Base-by-base conservation (phyloP, 2,329 filamentous ascomycete species). In the Trichoderma citrinoviride region DNA sequence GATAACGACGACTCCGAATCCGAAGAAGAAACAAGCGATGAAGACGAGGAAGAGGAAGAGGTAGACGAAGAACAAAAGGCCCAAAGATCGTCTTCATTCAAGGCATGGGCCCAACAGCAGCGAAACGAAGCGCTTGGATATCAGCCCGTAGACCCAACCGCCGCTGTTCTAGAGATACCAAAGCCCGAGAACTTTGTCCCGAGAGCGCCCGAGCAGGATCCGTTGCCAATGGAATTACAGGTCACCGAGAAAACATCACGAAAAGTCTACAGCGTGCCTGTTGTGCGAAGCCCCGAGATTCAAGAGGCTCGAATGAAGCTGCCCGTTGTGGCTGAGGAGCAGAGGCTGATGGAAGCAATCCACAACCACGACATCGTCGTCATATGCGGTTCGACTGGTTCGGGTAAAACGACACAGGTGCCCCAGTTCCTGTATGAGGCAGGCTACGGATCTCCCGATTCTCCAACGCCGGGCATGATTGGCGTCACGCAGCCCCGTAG, bases 301-400 rank as follows among this genome's bases (percentile, higher is more conserved):
- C 92, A 97, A 74, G 85, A 89, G 54, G 86, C 89, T 12, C 87
- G 95, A 14, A 77, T 96, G 53, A 87, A 90, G 64, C 83, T 99
- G 17, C 95, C 95, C 0, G 91, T 99, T 1, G 92, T 98, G 1
- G 91, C 91, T 1, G 93, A 98, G 75, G 95, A 99, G 76, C 95
- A 99, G 74, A 93, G 90, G 72, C 93, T 99, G 33, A 98, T 99
- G 93, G 95, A 99, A 77, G 93, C 93, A 1, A 92, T 99, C 55
- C 90, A 97, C 77, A 94, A 94, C 74, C 90, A 97, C 74, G 86
- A 94, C 60, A 88, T 92, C 3, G 91, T 97, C 1, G 90, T 99
- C 12, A 87, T 99, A 7, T 97, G 94, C 79, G 95, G 95, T 77
- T 90, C 93, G 15, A 99, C 96, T 40, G 95, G 95, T 77, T 97